Evolutionary conservation across 768 basidiomycete species (phyloP), one percentile per base, ranked within the genome.

Genomic region (Serendipita sp.): DNA sequence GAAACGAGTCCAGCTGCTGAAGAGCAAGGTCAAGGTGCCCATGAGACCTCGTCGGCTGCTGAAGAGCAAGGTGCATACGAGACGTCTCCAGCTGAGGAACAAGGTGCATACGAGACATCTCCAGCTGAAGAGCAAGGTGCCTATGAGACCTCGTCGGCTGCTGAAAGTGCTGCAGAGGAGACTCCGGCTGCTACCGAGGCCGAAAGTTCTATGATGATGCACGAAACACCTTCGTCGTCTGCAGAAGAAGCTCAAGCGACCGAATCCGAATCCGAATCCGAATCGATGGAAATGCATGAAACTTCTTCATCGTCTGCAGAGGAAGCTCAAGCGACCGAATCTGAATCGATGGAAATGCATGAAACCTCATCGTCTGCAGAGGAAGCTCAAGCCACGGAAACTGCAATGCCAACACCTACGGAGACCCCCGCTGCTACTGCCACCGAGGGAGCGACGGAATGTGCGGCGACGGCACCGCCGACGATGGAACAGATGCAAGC

Each of bases 401-500:
- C 35, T 30, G 56, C 56, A 10, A 41, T 13, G 41, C 41, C 41
- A 13, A 41, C 41, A 13, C 5, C 13, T 5, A 30, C 10, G 16
- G 56, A 60, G 18, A 10, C 10, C 10, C 28, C 56, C 28, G 35
- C 56, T 10, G 16, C 56, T 10, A 60, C 2, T n/a, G 35, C 34
- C 16, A 37, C 34, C 1, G 18, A 24, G 37, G 4, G 30, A 8
- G 56, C 28, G 11, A 28, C 13, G 11, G 53, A 54, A 37, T 34
- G 16, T 30, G 34, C 56, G 1, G 56, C 56, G 56, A 60, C 56
- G 8, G 18, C 56, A 30, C 56, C 56, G 35, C 56, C 56, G 1
- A 60, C 56, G 16, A 60, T 60, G 56, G 56, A 60, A 35, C 16
- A 60, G 37, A 60, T 60, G 56, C 34, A 60, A n/a, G 56, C 56